Evolutionary conservation across 2,329 filamentous ascomycete species (phyloP).

Genomic region (Monilinia laxa): DNA sequence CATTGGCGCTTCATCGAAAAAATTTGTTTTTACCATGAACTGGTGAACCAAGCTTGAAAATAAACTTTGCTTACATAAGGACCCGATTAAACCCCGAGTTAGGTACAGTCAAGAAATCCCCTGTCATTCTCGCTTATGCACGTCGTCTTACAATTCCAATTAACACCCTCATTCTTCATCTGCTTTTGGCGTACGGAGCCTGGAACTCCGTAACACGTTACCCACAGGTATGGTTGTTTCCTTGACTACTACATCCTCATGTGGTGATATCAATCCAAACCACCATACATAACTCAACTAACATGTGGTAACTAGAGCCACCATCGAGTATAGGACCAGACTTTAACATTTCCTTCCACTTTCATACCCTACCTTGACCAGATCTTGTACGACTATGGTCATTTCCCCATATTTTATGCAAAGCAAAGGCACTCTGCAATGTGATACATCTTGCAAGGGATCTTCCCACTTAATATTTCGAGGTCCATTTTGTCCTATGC

Average conservation of each 20-base stretch:
- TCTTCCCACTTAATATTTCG: neutral
- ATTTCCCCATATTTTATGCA: slow-evolving; percentile 23
- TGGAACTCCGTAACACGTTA: slow-evolving; percentile 21
- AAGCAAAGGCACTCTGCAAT: slow-evolving; percentile 12
- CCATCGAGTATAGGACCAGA: neutral
- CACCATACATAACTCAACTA: slow-evolving; percentile 9
- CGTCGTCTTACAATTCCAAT: slow-evolving; percentile 21
- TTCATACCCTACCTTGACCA: neutral
- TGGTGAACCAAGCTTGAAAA: neutral
- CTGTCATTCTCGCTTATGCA: slow-evolving; percentile 21
- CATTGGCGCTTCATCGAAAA: neutral
- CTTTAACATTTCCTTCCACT: neutral
- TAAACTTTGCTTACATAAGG: slow-evolving; percentile 17
- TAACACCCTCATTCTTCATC: neutral
- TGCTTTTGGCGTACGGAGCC: slow-evolving; percentile 7
- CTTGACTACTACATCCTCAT: slow-evolving; percentile 7
- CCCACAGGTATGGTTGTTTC: neutral
- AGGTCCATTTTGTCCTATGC: neutral
- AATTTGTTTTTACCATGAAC: neutral
- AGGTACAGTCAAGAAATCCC: slow-evolving; percentile 1
- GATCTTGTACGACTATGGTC: slow-evolving; percentile 14
- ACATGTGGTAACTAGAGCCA: slow-evolving; percentile 5
- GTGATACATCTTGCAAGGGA: slow-evolving; percentile 18
- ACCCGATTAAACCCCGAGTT: slow-evolving; percentile 11
- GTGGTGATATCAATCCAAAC: slow-evolving; percentile 6